Base-by-base conservation (phyloP, 2,329 filamentous ascomycete genomes). In the Ceratocystis diversiconidia region DNA sequence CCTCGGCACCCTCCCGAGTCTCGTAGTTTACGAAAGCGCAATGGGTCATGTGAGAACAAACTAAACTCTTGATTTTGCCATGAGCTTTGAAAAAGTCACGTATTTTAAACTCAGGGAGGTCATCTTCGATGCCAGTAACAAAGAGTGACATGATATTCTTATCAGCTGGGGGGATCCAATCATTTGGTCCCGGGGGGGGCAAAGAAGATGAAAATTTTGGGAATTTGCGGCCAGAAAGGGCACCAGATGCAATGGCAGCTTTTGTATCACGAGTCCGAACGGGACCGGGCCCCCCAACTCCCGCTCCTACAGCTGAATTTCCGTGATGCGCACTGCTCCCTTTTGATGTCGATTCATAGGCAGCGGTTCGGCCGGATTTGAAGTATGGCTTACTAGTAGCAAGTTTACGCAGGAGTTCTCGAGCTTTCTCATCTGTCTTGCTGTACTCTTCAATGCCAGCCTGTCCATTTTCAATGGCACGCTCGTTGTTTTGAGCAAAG, bases 11-110 rank as follows among this genome's bases (percentile, higher is more conserved):
- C 68, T 90, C 85, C 66, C 94, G 83, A 2, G 87, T 89, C 70
- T 91, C 85, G 74, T 90, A 99, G 76, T 99, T 99, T 76, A 99
- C 80, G 73, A 97, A 99, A 1, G 94, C 94, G 74, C 92, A 97
- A 73, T 97, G 94, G 17, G 92, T 92, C 78, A 95, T 91, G 77
- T 99, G 94, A 5, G 92, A 96, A 75, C 94, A 97, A 46, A 99
- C 87, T 17, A 99, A 78, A 30, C 91, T 96, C 71, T 94, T 89
- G 68, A 99, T 86, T 72, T 92, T 90, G 69, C 94, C 94, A 71
- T 92, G 91, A 19, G 84, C 83, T 68, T 90, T 85, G 78, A 99
- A 99, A 75, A 95, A 94, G 1, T 90, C 87, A 61, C 94, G 88
- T 30, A 99, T 80, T 71, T 92, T 91, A 75, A 92, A 86, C 75